Evolutionary conservation across 2,329 filamentous ascomycete genomes (phyloP), one percentile per base, ranked within the genome.

Genomic region (Thelonectria olida): DNA sequence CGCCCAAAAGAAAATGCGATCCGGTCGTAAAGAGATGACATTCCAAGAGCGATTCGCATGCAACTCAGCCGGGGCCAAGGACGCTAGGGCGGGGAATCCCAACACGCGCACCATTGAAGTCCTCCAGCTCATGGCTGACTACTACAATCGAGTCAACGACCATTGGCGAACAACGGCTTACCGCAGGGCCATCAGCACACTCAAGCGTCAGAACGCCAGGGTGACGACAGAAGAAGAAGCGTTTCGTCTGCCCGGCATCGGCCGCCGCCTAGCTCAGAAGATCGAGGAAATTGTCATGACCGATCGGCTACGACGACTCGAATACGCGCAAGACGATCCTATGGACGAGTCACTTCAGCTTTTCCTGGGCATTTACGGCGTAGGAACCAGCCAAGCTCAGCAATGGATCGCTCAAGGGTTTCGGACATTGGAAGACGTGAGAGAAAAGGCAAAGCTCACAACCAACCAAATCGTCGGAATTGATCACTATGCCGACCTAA

Each of bases 241-340:
- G 0, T 78, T 84, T 10, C 75, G 78, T 2, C 82, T 97, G 1
- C 87, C 88, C 1, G 85, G 84, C 59, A 88, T 97, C 34, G 94
- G 94, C 7, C 70, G 81, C 10, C 85, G 92, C 1, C 80, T 97
- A 2, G 93, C 93, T 0, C 82, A 85, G 23, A 97, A 97, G 75
- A 96, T 98, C 64, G 92, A 96, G 70, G 95, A 97, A 73, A 97
- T 97, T 42, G 92, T 88, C 2, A 82, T 83, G 38, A 97, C 92
- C 0, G 85, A 92, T 69, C 82, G 83, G 23, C 84, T 97, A 1
- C 85, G 85, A 41, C 85, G 90, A 36, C 83, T 97, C 0, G 90
- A 97, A 31, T 87, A 89, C 68, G 87, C 91, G 1, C 84, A 85
- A 55, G 77, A 82, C 3, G 90, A 96, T 47, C 86, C 90, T 0